A percentile compares a stretch with the other conserved stretches of the same genome.
phyloP scores from a whole-genome alignment of 495 filamentous ascomycete species.

The Cairneyella variabilis region DNA sequence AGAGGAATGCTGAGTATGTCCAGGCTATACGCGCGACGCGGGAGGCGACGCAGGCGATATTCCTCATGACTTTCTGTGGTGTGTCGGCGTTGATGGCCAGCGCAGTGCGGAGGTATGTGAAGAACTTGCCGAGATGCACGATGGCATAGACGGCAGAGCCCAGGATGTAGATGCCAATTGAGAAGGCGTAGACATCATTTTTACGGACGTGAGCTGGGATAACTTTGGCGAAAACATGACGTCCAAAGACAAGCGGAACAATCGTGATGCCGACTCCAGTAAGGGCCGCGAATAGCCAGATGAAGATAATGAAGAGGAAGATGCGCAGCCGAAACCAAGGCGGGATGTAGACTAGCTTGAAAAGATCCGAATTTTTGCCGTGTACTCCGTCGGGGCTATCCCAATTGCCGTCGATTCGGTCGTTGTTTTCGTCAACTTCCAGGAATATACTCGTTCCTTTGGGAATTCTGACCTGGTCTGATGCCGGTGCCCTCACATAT shows the following conservation, averaged over 20 bases:
- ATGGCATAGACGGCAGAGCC: conserved; percentile 58
- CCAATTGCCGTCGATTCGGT: conserved; percentile 52
- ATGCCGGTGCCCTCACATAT: conserved; percentile 86
- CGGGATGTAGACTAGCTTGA: conserved; percentile 83
- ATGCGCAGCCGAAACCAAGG: conserved; percentile 79
- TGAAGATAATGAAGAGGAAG: conserved; percentile 77
- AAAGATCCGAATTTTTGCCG: conserved; percentile 59
- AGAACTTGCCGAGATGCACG: conserved; percentile 46
- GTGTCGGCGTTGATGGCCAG: conserved; percentile 26
- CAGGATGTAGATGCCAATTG: conserved; percentile 76
- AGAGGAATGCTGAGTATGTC: conserved; percentile 62
- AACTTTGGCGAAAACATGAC: conserved; percentile 63
- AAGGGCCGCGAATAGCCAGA: conserved; percentile 92
- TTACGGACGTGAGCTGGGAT: conserved; percentile 65
- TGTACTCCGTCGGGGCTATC: conserved; percentile 57
- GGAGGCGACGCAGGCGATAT: conserved; percentile 9
- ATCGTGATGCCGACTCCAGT: conserved; percentile 88
- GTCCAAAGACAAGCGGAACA: conserved; percentile 78
- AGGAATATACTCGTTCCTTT: conserved; percentile 80
- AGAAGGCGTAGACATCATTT: conserved; percentile 97
- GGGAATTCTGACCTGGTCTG: conserved; percentile 88
- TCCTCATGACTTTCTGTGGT: conserved; percentile 22
- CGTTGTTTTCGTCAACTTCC: conserved; percentile 69
- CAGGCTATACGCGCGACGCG: conserved; percentile 52
- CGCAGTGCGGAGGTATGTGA: conserved; percentile 31